A percentile compares a stretch with the other conserved stretches of the same genome.
phyloP scores from a whole-genome alignment of 2,329 filamentous ascomycete species.

The Dactylellina cionopaga region DNA sequence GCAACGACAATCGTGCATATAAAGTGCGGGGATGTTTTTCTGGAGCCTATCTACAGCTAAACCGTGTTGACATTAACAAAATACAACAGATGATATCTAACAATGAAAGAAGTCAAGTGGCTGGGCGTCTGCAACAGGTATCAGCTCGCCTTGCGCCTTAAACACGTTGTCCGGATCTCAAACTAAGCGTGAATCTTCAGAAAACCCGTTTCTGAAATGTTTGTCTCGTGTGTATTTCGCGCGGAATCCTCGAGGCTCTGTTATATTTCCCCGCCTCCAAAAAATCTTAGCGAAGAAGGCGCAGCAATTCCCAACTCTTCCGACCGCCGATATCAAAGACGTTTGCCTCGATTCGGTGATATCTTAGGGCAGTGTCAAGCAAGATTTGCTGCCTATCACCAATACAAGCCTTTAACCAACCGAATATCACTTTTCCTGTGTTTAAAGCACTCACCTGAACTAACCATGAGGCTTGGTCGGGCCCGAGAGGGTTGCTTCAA shows the following conservation, averaged over 20 bases:
- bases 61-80: no score
- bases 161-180: neutral
- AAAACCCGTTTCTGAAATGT: neutral
- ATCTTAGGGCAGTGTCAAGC: conserved; percentile 11
- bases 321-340: conserved; percentile 23
- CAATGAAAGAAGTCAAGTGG: no score
- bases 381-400: conserved; percentile 28
- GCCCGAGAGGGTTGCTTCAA: no score
- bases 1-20: neutral
- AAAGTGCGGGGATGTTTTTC: no score
- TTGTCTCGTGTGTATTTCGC: neutral
- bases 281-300: conserved; percentile 43
- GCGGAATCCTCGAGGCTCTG: neutral
- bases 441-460: conserved; percentile 33
- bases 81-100: no score
- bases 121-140: no score
- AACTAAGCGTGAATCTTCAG: neutral
- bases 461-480: conserved; percentile 15
- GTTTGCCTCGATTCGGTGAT: conserved; percentile 5
- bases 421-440: neutral
- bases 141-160: conserved; percentile 14
- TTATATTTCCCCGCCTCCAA: conserved; percentile 15
- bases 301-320: conserved; percentile 23
- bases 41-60: no score
- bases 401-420: neutral